Conservation (phyloP, 1,284 basidiomycete species). For the Sanghuangporus weigelae region DNA sequence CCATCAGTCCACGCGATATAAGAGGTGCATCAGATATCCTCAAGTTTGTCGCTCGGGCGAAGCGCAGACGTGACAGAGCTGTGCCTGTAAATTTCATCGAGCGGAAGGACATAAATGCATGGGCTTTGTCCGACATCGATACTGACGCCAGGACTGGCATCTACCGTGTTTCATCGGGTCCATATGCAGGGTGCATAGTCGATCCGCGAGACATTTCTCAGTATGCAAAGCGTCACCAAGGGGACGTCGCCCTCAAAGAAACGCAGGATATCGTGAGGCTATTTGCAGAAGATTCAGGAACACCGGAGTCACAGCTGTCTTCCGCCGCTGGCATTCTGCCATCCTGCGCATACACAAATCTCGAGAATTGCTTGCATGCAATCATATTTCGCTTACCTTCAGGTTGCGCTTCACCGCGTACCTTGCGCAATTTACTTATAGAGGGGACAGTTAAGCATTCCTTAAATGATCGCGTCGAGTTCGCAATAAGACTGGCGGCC, state of each 20-base stretch:
- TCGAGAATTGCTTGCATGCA: not conserved
- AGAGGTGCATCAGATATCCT: not conserved
- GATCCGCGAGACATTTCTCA: not conserved
- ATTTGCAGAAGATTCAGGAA: not conserved
- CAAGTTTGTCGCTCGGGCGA: not conserved
- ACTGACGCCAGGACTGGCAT: not conserved
- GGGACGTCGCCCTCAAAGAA: not conserved
- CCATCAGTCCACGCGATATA: not conserved
- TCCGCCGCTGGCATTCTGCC: not conserved
- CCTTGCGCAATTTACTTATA: not conserved
- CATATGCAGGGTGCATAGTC: slow-evolving; percentile 5
- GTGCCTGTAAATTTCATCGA: not conserved
- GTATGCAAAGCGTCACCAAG: not conserved
- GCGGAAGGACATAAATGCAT: not conserved
- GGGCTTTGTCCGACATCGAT: not conserved
- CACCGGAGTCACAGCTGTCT: not conserved
- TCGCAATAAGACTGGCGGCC: not conserved
- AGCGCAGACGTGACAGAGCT: not conserved
- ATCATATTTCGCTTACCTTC: not conserved
- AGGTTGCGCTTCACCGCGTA: not conserved
- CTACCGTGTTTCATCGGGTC: not conserved
- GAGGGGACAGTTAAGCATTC: not conserved
- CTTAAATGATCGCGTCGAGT: not conserved
- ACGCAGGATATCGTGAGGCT: not conserved
- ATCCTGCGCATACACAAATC: not conserved